Base-by-base conservation (phyloP, 331 rosid genomes). In the Acacia pycnantha region DNA sequence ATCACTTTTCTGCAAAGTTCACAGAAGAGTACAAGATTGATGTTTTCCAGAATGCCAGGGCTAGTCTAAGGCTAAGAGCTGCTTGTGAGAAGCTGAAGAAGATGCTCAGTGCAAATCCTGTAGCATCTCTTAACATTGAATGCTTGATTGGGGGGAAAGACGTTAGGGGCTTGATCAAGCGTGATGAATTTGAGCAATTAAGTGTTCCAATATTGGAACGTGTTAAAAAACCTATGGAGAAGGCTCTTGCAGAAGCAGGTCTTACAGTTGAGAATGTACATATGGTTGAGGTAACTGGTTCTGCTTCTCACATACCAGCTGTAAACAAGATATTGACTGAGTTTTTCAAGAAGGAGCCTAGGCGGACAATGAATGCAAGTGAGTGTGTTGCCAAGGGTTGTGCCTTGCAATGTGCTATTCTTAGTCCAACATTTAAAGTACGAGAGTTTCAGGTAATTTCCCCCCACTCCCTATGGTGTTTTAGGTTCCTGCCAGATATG, bases 81-180 rank as follows among this genome's bases (percentile, higher is more conserved):
- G 93, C 91, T 11, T 94, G 98, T 77, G 99, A 96, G 84, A 96
- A 96, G 90, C 81, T 94, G 88, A 96, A 96, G 90, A 94, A 96
- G 86, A 2, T 96, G 80, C 98, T 96, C 15, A 96, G 99, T 83
- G 99, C 99, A 33, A 96, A 96, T 83, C 97, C 97, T 0, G 93
- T 82, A 87, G 95, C 94, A 33, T 98, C 99, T 79, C 72, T 96
- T 78, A 92, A 94, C 77, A 92, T 96, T 21, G 99, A 96, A 78
- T 94, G 99, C 81, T 87, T 96, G 81, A 94, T 96, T 97, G 99
- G 94, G 8, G 99, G 94, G 82, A 96, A 94, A 76, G 99, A 96
- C 56, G 99, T 96, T 1, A 84, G 87, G 78, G 91, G 99, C 8
- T 81, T 79, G 79, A 96, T 96, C 24, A 96, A 94, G 83, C 94